Base-by-base conservation (phyloP, 208 protist genomes). In the Zelonia costaricensis region DNA sequence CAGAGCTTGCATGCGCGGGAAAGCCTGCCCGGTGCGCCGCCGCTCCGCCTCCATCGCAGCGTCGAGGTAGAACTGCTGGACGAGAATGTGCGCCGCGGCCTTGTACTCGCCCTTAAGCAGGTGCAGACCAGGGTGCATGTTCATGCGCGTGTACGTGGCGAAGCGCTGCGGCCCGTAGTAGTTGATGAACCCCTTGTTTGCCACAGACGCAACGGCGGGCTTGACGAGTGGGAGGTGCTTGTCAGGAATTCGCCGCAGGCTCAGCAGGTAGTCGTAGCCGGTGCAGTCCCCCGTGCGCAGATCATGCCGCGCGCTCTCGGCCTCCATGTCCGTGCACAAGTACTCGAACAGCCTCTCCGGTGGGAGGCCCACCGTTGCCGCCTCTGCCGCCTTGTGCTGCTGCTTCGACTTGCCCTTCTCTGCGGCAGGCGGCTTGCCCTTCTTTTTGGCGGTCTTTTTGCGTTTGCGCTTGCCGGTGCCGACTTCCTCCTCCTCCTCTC, bases 21-120 rank as follows among this genome's bases (percentile, higher is more conserved):
- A 81, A 6, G 71, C 66, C 12, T 74, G 59, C 13, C 84, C 82
- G 13, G 65, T 82, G 27, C 78, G 83, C 55, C 60, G 60, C 43
- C 74, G 75, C 63, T 95, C 82, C 13, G 85, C 80, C 31, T 73
- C 69, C 47, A 91, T 16, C 18, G 86, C 82, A 1, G 83, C 74
- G 63, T 95, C 85, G 45, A 95, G 58, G 49, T 87, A 84, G 68
- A 90, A 95, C 55, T 95, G 88, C 76, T 95, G 88, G 33, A 95
- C 88, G 46, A 95, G 76, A 48, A 95, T 74, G 68, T 84, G 77
- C 18, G 90, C 90, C 3, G 90, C 90, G 1, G 86, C 90, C 25
- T 74, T 79, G 56, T 84, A 93, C 56, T 95, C 84, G 0, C 83
- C 86, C 55, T 90, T 90, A 4, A 95, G 67, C 3, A 95, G 68